Evolutionary conservation across 1,139 yeast species (phyloP), one percentile per base, ranked within the genome.

Genomic region (Blastobotrys niveus): DNA sequence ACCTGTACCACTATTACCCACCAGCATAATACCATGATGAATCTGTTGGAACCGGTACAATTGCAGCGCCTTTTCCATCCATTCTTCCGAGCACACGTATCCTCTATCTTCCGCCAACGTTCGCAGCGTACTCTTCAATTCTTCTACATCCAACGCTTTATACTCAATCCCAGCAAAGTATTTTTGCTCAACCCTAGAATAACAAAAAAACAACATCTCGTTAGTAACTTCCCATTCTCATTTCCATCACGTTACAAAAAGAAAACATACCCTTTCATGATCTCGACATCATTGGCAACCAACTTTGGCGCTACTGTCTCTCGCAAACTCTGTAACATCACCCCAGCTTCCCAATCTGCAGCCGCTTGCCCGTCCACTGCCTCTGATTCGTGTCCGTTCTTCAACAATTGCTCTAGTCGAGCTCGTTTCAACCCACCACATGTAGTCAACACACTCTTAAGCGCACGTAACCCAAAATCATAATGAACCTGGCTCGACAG

Each of bases 401-500:
- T 7, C 12, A 15, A 6, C 19, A 22, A 14, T 7, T 24, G n/a
- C 15, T 32, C 43, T 3, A 48, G 22, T 14, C 42, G 40, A 9
- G 41, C 31, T 40, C 77, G 59, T 48, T 69, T 72, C 3, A 77
- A 59, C 14, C 60, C 55, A 0, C 91, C 89, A 55, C 89, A 79
- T 46, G 73, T 72, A 3, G 70, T 62, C 34, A 89, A 63, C 0
- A 82, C 77, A 37, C 78, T 72, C 58, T 88, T 89, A 46, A 89
- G 62, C 0, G 95, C 81, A 48, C 96, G 71, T 34, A 89, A 67
- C 0, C 97, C 96, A 71, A 91, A 91, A 57, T 91, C 96, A 57
- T 91, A 91, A 60, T 89, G 97, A 2, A 65, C 57, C 57, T 87
- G 96, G 0, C 52, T 30, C 0, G 86, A 72, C 9, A 78, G 63